phyloP scores from a whole-genome alignment of 163 green algal genomes.

The Chlamydomonas reinhardtii region DNA sequence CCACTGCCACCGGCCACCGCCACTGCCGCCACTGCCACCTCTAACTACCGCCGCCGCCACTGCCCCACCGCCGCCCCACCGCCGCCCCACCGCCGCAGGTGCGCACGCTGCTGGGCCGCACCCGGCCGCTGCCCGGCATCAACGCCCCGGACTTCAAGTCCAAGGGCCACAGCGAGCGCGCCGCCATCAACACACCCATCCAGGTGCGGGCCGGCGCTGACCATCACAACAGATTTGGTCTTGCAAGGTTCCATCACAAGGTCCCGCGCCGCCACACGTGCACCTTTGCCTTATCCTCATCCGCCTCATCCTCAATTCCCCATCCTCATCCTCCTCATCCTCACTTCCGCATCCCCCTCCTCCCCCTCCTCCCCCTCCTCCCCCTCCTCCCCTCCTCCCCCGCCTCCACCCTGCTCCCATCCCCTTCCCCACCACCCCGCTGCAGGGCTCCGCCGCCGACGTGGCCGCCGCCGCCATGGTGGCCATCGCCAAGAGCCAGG shows the following conservation, averaged over 20 bases:
- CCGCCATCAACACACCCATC: conserved; percentile 99
- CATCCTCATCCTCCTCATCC: too few species aligned
- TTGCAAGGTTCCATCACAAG: too few species aligned
- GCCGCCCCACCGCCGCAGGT: not conserved
- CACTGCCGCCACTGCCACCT: too few species aligned
- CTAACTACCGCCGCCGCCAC: too few species aligned
- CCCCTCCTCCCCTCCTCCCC: too few species aligned
- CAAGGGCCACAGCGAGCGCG: conserved; percentile 83
- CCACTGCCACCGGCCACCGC: too few species aligned
- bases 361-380: not conserved
- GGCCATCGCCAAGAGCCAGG: conserved; percentile 72
- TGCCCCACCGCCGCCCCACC: too few species aligned
- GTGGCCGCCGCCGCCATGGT: conserved; percentile 94
- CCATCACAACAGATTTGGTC: too few species aligned
- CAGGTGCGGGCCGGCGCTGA: conserved; percentile 68
- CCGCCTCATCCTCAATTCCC: too few species aligned
- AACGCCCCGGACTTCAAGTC: conserved; percentile 37
- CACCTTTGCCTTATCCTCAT: too few species aligned
- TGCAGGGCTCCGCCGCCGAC: conserved; percentile 85
- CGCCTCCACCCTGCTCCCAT: too few species aligned
- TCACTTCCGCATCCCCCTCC: not conserved
- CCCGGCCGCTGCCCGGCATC: conserved; percentile 84
- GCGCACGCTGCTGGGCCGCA: conserved; percentile 87
- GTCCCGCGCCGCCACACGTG: too few species aligned
- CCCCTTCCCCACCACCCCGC: not conserved